phyloP scores from a whole-genome alignment of 164 flowering plant genomes.

The Umbilicus rupestris region DNA sequence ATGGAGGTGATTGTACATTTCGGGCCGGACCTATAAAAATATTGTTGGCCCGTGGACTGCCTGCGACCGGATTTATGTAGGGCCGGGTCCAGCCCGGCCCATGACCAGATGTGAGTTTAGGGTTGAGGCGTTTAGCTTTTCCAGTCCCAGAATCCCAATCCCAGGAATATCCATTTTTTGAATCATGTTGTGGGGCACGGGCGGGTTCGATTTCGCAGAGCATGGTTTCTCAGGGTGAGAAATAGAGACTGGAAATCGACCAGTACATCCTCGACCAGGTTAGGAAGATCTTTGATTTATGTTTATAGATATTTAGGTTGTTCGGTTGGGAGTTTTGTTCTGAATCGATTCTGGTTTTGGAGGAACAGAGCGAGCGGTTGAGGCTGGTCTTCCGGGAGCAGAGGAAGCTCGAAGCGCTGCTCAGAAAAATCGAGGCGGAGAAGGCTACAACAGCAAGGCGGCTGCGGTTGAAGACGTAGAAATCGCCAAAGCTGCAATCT shows the following conservation, averaged over 20 bases:
- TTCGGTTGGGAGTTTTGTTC: background rate
- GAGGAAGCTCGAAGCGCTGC: background rate
- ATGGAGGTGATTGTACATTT: too few species aligned
- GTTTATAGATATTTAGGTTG: background rate
- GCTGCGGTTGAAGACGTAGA: slow-evolving; percentile 53
- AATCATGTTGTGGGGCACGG: background rate
- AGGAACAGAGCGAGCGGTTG: background rate
- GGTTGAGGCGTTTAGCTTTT: too few species aligned
- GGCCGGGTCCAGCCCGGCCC: too few species aligned
- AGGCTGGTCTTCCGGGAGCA: background rate
- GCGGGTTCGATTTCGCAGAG: too few species aligned
- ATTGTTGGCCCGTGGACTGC: too few species aligned
- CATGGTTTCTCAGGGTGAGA: background rate
- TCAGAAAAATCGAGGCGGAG: slow-evolving; percentile 1
- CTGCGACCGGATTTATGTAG: too few species aligned
- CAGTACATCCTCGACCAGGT: slow-evolving; percentile 2
- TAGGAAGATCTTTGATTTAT: background rate
- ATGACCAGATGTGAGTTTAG: too few species aligned
- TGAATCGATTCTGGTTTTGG: background rate
- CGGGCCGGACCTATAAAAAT: too few species aligned
- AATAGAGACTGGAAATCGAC: background rate
- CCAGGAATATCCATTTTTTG: slow-evolving; percentile 3
- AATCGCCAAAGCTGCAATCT: slow-evolving; percentile 24
- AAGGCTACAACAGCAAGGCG: slow-evolving; percentile 24
- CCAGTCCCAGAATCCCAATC: slow-evolving; percentile 7